These are phyloP conservation scores for Botrytis cinerea DNA, from an alignment of 2,329 filamentous ascomycete genomes.

Conservation along the genomic window DNA sequence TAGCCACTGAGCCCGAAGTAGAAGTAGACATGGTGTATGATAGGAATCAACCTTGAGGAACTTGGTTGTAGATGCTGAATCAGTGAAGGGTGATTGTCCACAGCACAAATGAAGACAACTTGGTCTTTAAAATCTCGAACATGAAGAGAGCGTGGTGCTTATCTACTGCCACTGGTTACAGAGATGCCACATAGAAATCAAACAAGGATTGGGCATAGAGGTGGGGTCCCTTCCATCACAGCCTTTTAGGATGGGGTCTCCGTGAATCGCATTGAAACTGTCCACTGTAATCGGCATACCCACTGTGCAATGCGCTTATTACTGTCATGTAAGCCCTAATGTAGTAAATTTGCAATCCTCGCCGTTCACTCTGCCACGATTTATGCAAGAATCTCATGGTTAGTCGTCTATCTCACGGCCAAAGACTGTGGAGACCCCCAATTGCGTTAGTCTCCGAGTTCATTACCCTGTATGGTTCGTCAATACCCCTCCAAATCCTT, in stretches of 20 bases:
- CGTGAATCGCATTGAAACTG: neutral
- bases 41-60: neutral
- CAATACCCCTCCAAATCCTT: neutral
- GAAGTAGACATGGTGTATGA: conserved; percentile 1
- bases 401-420: neutral
- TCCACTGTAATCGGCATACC: neutral
- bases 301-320: neutral
- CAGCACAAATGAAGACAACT: neutral
- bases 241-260: neutral
- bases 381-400: neutral
- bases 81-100: neutral
- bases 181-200: conserved; percentile 1
- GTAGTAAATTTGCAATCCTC: neutral
- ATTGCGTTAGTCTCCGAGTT: neutral
- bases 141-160: neutral
- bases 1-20: neutral
- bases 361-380: neutral
- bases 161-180: neutral
- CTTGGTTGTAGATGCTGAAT: neutral
- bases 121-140: neutral
- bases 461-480: neutral
- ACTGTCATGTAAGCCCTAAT: neutral
- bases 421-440: neutral
- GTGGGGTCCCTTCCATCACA: neutral
- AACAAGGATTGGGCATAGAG: neutral